Percentiles rank a stretch among this genome's conserved stretches.
Conservation (phyloP, 1,284 basidiomycete genomes). For the Cryptococcus maquisensis region DNA sequence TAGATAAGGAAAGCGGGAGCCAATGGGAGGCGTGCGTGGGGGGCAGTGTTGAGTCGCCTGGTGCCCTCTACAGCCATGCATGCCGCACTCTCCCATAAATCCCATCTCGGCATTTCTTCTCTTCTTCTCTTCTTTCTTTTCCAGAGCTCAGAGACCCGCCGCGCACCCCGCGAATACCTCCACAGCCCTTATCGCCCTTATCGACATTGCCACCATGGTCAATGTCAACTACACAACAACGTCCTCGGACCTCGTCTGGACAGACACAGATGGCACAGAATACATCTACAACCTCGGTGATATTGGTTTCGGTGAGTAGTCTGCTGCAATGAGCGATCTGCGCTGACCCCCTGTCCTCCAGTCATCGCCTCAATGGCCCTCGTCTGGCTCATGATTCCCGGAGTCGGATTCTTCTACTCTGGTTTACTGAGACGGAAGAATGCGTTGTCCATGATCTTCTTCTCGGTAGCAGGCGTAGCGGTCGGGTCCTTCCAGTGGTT, state of each 20-base stretch:
- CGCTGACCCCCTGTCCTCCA: slow-evolving; percentile 5
- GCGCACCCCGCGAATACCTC: neutral
- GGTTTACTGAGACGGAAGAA: slow-evolving; percentile 79
- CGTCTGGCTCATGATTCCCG: slow-evolving; percentile 90
- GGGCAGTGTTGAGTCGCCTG: neutral
- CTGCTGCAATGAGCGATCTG: neutral
- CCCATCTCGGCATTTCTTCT: neutral
- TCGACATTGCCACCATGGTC: slow-evolving; percentile 17
- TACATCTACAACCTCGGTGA: slow-evolving; percentile 54
- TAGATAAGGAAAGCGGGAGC: neutral
- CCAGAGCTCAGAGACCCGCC: neutral
- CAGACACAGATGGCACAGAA: slow-evolving; percentile 41
- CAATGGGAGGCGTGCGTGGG: neutral
- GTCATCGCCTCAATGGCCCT: slow-evolving; percentile 59
- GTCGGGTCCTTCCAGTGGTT: slow-evolving; percentile 59
- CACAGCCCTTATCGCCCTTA: neutral
- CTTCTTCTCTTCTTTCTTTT: neutral
- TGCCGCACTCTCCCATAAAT: neutral
- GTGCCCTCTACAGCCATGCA: neutral
- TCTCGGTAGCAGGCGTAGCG: slow-evolving; percentile 70
- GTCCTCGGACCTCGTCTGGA: slow-evolving; percentile 45
- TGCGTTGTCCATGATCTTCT: slow-evolving; percentile 86
- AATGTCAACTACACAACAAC: slow-evolving; percentile 43
- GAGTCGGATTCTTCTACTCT: slow-evolving; percentile 74
- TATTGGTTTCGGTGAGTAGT: slow-evolving; percentile 54